Conservation (phyloP, 2,329 filamentous ascomycete species). For the Truncatella angustata region DNA sequence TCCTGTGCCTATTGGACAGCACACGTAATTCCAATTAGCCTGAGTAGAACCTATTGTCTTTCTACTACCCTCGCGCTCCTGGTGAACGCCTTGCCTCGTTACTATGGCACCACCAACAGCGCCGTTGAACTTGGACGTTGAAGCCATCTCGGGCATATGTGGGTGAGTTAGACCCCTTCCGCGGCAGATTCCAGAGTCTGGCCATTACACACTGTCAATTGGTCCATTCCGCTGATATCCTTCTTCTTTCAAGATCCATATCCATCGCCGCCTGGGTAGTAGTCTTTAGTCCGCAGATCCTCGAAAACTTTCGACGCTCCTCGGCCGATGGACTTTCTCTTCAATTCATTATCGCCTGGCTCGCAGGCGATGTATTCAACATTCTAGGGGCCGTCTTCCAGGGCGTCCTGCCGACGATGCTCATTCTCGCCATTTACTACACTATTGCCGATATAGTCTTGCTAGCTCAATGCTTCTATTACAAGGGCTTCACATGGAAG, state of each 20-base stretch:
- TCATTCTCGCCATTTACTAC: slow-evolving; percentile 92
- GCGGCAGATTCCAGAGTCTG: not conserved
- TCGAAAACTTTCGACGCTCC: slow-evolving; percentile 84
- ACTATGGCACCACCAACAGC: slow-evolving; percentile 51
- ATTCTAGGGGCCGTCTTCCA: slow-evolving; percentile 90
- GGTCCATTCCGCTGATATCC: not conserved
- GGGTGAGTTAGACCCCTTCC: slow-evolving; percentile 49
- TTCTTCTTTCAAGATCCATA: slow-evolving; percentile 63
- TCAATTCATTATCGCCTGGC: slow-evolving; percentile 90
- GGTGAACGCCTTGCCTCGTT: not conserved
- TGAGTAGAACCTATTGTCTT: too few species aligned
- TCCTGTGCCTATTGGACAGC: too few species aligned
- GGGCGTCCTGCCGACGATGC: slow-evolving; percentile 90
- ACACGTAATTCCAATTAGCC: too few species aligned
- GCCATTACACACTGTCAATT: not conserved
- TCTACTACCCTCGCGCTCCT: too few species aligned
- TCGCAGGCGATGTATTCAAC: slow-evolving; percentile 93
- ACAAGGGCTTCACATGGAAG: slow-evolving; percentile 74
- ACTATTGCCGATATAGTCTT: slow-evolving; percentile 89
- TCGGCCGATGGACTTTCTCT: slow-evolving; percentile 88
- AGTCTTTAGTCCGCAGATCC: slow-evolving; percentile 95
- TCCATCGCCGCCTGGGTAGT: slow-evolving; percentile 98
- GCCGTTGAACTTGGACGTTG: slow-evolving; percentile 70
- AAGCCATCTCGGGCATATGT: slow-evolving; percentile 86
- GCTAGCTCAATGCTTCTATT: slow-evolving; percentile 90